A percentile compares a stretch with the other conserved stretches of the same genome.
Conservation (phyloP, 768 basidiomycete genomes). For the Pulveroboletus sp. region DNA sequence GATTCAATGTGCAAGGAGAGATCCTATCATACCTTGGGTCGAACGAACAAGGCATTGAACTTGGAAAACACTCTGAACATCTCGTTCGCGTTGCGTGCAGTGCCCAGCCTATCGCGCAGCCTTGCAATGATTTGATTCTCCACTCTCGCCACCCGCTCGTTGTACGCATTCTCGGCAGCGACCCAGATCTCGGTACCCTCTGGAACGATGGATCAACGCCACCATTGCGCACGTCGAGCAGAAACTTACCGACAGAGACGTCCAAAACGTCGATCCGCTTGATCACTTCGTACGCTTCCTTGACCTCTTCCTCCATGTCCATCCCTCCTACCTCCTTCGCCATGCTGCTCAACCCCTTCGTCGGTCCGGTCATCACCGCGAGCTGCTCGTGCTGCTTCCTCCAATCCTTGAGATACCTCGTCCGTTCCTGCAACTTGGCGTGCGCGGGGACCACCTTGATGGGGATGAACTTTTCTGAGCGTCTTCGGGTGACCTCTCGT, state of each 20-base stretch:
- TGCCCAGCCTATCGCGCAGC: constrained; percentile 86
- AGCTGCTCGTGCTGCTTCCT: constrained; percentile 97
- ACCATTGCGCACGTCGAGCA: background rate
- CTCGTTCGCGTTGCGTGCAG: constrained; percentile 95
- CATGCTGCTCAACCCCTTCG: constrained; percentile 72
- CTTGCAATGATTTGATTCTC: constrained; percentile 98
- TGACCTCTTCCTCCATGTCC: constrained; percentile 98
- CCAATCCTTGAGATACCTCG: constrained; percentile 85
- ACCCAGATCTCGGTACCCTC: constrained; percentile 99
- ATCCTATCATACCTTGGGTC: constrained; percentile 70
- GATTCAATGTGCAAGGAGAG: background rate
- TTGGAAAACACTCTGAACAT: constrained; percentile 99
- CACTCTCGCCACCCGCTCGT: constrained; percentile 93
- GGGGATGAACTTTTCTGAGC: constrained; percentile 90
- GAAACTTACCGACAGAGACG: constrained; percentile 76
- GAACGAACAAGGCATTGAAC: constrained; percentile 94
- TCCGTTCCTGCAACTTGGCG: constrained; percentile 84
- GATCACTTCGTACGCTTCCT: constrained; percentile 94
- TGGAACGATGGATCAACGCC: constrained; percentile 27
- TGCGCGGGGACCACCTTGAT: constrained; percentile 94
- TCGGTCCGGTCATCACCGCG: constrained; percentile 94
- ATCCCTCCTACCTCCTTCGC: constrained; percentile 81
- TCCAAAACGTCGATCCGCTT: constrained; percentile 96
- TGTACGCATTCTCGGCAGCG: constrained; percentile 94
- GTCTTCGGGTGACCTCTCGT: constrained; percentile 86